phyloP scores from a whole-genome alignment of 805 yeast species.

The Saturnispora serradocipensis region DNA sequence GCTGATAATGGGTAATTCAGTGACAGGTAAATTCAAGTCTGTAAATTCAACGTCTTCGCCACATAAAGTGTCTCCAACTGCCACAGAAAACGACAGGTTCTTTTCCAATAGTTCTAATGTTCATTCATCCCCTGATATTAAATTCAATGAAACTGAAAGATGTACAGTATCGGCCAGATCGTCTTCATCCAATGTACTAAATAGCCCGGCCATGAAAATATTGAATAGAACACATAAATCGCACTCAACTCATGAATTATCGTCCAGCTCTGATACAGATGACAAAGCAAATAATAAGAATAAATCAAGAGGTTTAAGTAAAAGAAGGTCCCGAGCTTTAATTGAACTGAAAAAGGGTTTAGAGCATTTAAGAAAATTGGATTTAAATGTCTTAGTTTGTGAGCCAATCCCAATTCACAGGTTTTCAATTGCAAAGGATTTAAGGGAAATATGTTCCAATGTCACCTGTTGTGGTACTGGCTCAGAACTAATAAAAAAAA shows the following conservation, averaged over 20 bases:
- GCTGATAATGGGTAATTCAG: neutral
- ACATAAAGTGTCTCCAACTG: conserved; percentile 16
- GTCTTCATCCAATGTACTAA: neutral
- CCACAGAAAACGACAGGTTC: neutral
- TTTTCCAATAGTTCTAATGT: conserved; percentile 3
- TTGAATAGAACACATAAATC: conserved; percentile 17
- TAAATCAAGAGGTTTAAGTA: neutral
- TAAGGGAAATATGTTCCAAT: conserved; percentile 67
- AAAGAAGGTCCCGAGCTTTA: conserved; percentile 9
- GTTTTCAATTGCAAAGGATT: conserved; percentile 50
- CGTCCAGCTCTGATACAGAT: conserved; percentile 65
- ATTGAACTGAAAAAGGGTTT: conserved; percentile 10
- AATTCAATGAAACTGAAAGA: neutral
- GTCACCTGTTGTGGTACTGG: conserved; percentile 73
- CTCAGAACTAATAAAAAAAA: conserved; percentile 72
- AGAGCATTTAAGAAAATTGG: conserved; percentile 13
- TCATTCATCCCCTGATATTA: conserved; percentile 18
- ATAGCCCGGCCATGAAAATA: conserved; percentile 21
- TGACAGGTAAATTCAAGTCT: conserved; percentile 1
- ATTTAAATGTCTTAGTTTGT: conserved; percentile 65
- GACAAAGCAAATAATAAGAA: conserved; percentile 27
- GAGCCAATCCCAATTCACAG: conserved; percentile 82
- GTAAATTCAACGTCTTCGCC: neutral
- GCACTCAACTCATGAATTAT: conserved; percentile 27
- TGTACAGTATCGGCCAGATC: neutral